Base-by-base conservation (phyloP, 2,329 filamentous ascomycete species). In the Pseudogymnoascus sp. region DNA sequence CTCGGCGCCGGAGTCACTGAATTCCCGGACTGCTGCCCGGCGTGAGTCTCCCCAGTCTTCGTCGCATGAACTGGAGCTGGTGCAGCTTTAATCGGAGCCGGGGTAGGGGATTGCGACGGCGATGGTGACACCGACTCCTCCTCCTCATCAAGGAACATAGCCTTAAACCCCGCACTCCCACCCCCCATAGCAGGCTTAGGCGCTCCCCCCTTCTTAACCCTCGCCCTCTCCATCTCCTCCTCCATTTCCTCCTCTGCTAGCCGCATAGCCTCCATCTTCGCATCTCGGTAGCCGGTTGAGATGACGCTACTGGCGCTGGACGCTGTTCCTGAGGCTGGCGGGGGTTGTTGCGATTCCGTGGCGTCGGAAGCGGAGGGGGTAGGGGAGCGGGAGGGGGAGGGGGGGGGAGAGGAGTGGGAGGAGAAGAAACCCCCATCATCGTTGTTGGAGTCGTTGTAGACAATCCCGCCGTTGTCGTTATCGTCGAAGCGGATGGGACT, bases 251-350 rank as follows among this genome's bases (percentile, higher is more conserved):
- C 61, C 23, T 63, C 37, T 5, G 41, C 61, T 19, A 63, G 14
- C 2, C 61, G 16, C 61, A 63, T 23, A 19, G 61, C 61, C n/a
- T 25, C 19, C 61, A 63, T 28, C 41, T 63, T 63, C 4, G 61
- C 61, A 25, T 51, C 25, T 4, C 14, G 6, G 19, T 63, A 63
- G 25, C 45, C 41, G 10, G 34, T 14, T 5, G 60, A 62, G 4
- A 41, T 14, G 6, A 11, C 54, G 8, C 25, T 60, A 1, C 23
- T 3, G 6, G 23, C 54, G 16, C 31, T 25, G 3, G 34, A 39
- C 14, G 23, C 23, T 45, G 14, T 10, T 14, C n/a, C 34, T 23
- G 31, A 62, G 39, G 31, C n/a, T 4, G 34, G 16, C 4, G 34
- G 36, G 11, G 11, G 28, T 28, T 23, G 4, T 6, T 61, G 31